Evolutionary conservation across 2,329 filamentous ascomycete genomes (phyloP), one percentile per base, ranked within the genome.

Genomic region (Didymella pomorum): DNA sequence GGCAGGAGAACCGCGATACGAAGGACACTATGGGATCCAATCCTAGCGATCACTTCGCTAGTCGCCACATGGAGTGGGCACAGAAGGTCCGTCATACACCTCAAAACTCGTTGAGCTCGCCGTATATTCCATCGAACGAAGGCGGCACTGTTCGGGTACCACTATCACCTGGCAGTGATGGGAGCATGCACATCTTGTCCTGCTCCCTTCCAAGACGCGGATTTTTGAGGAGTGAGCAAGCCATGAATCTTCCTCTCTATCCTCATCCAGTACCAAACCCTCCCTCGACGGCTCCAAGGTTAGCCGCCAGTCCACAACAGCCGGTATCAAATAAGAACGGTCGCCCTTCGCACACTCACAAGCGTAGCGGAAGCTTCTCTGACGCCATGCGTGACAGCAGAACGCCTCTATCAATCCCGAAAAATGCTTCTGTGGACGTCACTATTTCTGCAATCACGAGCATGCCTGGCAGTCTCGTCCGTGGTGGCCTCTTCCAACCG

Each of bases 341-440:
- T 41, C 68, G 69, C 21, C 70, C 70, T 8, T 62, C 69, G 23
- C 70, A 75, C 52, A 83, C 80, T 2, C 93, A 97, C 77, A 93
- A 92, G 76, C 88, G 93, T 21, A 96, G 91, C 71, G 92, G 89
- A 48, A 97, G 93, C 73, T 89, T 95, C 68, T 91, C 90, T 0
- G 92, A 97, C 77, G 94, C 93, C 1, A 76, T 94, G 50, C 83
- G 92, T 66, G 91, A 95, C 70, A 76, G 88, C 79, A 78, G 86
- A 52, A 77, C 82, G 11, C 83, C 84, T 2, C 69, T 85, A 9
- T 82, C 82, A 4, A 76, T 80, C 29, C 75, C 81, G 35, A 80
- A 82, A 57, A 69, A 76, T 35, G 75, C 82, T 29, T 72, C 75
- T 49, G 64, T 73, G 48, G 73, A 78, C 21, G 74, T 77, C 43